These are phyloP conservation scores for Trichoderma parareesei DNA, from an alignment of 495 filamentous ascomycete species.

Conservation along the genomic window DNA sequence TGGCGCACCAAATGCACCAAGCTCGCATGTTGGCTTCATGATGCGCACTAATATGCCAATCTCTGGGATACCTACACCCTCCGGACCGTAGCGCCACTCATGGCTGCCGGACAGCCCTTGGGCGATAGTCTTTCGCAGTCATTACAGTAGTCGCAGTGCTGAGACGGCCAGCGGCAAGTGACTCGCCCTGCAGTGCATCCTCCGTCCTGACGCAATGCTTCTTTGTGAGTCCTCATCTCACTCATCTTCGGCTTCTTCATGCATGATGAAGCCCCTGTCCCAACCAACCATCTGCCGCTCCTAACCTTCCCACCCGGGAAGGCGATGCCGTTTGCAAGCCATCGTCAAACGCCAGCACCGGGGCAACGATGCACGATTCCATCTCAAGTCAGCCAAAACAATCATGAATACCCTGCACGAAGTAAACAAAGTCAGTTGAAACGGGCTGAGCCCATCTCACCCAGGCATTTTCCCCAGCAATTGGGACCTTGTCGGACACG, in stretches of 20 bases:
- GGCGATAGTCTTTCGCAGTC: neutral
- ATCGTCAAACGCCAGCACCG: neutral
- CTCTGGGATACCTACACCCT: neutral
- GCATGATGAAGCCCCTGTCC: neutral
- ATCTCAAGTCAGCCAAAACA: neutral
- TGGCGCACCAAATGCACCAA: neutral
- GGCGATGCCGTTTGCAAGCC: neutral
- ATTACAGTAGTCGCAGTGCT: neutral
- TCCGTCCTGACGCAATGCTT: neutral
- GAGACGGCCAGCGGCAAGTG: neutral
- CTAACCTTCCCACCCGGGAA: neutral
- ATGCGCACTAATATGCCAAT: neutral
- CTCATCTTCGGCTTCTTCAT: neutral
- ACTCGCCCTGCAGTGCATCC: neutral
- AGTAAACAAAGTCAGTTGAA: too few species aligned
- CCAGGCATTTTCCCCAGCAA: too few species aligned
- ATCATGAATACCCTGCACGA: neutral
- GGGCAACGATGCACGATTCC: neutral
- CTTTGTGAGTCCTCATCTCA: neutral
- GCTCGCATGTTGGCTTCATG: neutral
- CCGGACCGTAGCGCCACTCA: too few species aligned
- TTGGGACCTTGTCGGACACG: too few species aligned
- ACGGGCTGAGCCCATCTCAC: too few species aligned
- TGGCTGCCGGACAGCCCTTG: neutral
- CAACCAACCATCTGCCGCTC: neutral